Evolutionary conservation across 805 yeast genomes (phyloP), one percentile per base, ranked within the genome.

Genomic region (Ogataea allantospora): DNA sequence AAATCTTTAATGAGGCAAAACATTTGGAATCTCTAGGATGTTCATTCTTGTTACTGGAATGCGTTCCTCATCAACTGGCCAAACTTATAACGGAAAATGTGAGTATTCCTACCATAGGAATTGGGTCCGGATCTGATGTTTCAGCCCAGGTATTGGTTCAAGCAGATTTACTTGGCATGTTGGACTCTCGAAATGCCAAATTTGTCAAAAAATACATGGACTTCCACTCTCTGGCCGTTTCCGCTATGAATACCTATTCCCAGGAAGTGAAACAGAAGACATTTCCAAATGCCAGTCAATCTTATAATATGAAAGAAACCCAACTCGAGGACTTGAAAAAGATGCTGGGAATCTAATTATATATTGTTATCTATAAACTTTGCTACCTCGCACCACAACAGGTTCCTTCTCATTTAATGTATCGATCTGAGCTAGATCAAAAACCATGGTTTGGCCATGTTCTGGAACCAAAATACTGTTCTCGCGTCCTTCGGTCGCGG

Each of bases 141-240:
- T 76, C 85, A 23, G 98, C 96, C 0, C 98, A 93, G 60, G 96
- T 91, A 1, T 69, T 91, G 25, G 99, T 91, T 0, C 80, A 84
- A 59, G 76, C 86, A 4, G 99, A 91, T 57, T 54, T 86, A 63
- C 65, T 91, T 21, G 96, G 96, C 1, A 76, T 82, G 85, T 67
- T 68, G 33, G 77, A 78, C 29, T 71, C 72, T 0, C 67, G 64
- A 30, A 56, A 61, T 15, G 84, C 85, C 2, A 85, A 83, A 55
- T 89, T 93, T 61, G 91, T 88, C 18, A 84, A 86, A 54, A 68
- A 69, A 46, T 91, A 84, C 58, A 68, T 71, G 28, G 58, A 78
- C 46, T 66, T 80, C 30, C 69, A 70, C 41, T 62, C 65, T 3
- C 50, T 56, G 6, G 80, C 82, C 4, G 68, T 72, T 1, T 47